These are phyloP conservation scores for Phytophthora tentaculata DNA, from an alignment of 352 stramenopile species.

Conservation along the genomic window DNA sequence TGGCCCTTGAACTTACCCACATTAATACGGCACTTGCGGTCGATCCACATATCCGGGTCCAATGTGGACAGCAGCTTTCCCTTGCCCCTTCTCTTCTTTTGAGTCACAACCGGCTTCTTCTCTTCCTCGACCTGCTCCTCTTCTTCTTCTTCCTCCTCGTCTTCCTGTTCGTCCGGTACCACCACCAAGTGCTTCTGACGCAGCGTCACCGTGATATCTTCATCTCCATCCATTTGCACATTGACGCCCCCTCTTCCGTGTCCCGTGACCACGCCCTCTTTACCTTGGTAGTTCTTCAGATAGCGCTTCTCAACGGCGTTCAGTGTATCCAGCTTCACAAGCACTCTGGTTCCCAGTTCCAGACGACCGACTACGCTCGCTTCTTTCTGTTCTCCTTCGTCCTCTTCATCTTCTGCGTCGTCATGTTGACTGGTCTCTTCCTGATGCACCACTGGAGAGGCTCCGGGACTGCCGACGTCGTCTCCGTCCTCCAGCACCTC, in stretches of 20 bases:
- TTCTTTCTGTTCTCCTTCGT: slow-evolving; percentile 59
- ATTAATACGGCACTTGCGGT: slow-evolving; percentile 86
- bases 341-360: slow-evolving; percentile 61
- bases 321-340: slow-evolving; percentile 54
- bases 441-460: slow-evolving; percentile 30
- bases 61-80: slow-evolving; percentile 76
- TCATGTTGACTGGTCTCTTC: slow-evolving; percentile 8
- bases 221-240: slow-evolving; percentile 64
- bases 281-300: slow-evolving; percentile 75
- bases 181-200: slow-evolving; percentile 58
- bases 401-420: slow-evolving; percentile 33
- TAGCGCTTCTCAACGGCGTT: slow-evolving; percentile 57
- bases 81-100: slow-evolving; percentile 45
- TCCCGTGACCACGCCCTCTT: slow-evolving; percentile 68
- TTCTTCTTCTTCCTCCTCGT: slow-evolving; percentile 43
- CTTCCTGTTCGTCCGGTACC: slow-evolving; percentile 35
- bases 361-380: slow-evolving; percentile 49
- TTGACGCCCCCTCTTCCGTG: slow-evolving; percentile 42
- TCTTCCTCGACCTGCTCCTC: slow-evolving; percentile 37
- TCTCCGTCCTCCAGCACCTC: slow-evolving; percentile 54
- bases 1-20: slow-evolving; percentile 88
- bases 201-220: slow-evolving; percentile 56
- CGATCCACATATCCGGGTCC: slow-evolving; percentile 90
- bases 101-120: slow-evolving; percentile 22
- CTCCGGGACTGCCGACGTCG: slow-evolving; percentile 24